Evolutionary conservation across 805 yeast genomes (phyloP), one percentile per base, ranked within the genome.

Genomic region (Metschnikowia aberdeeniae): DNA sequence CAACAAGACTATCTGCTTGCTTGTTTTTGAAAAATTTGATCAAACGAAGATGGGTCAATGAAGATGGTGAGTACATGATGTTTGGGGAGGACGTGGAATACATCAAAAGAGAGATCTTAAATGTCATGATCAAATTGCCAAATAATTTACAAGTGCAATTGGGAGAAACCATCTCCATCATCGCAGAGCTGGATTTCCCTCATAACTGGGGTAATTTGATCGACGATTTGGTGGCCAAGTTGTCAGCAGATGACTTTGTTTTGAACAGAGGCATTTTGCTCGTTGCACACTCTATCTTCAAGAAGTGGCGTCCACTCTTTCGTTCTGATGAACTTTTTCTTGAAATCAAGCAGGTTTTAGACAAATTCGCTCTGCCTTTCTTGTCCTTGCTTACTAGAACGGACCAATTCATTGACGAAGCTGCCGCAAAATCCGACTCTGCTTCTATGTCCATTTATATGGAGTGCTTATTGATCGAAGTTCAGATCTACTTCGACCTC

Each of bases 161-260:
- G 41, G 98, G 97, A 43, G 99, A 95, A 66, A 83, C 96, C 1
- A 82, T 95, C 45, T 82, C 96, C 12, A 72, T 87, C 43, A 92
- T 93, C 57, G 99, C 99, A 3, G 97, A 90, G 62, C 82, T 89
- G 47, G 99, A 93, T 63, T 93, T 93, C 68, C 99, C 99, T 1
- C 84, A 85, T 33, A 72, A 81, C 41, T 93, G 99, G 99, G 80
- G 82, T 1, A 75, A 77, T 42, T 73, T 93, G 49, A 70, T 89
- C 29, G 88, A 85, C 54, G 85, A 84, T 45, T 73, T 93, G 49
- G 87, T 89, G 0, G 57, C 72, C 1, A 82, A 82, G 58, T 71
- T 93, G 38, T 77, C 84, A 2, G 62, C 68, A 3, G 76, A 75
- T n/a, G 89, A 88, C 58, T 79, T 86, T 75, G 72, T 75, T 11